Evolutionary conservation across 148 eudicot species (phyloP), one percentile per base, ranked within the genome.

Genomic region (Nepenthes gracilis): DNA sequence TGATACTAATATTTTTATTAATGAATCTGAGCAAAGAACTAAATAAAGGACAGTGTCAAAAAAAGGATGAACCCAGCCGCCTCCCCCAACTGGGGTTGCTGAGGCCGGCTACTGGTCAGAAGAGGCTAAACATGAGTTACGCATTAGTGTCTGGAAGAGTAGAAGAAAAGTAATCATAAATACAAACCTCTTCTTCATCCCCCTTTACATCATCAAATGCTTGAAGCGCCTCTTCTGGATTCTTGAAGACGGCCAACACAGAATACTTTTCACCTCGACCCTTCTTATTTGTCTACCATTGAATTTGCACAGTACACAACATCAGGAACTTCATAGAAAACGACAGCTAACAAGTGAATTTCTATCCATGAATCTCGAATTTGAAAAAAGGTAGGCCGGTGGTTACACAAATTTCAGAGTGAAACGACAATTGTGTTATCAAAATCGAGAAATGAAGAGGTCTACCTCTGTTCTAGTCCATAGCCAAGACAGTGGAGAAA

Each of bases 131-230:
- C 8, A 40, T 40, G 45, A 40, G 4, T 40, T 8, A 3, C 45
- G 6, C 8, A 40, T 8, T 40, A 40, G 6, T 3, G 8, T 40
- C 45, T 40, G 8, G 4, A 23, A 23, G 23, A 23, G 23, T 23
- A 23, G 23, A 23, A 8, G 45, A 40, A 3, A 40, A 40, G 45
- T 40, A 40, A 8, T 40, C 45, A 40, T 40, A 35, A 15, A 47
- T 15, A 54, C 64, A 45, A 58, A 88, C 98, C 85, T 71, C 71
- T 57, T 58, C 82, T 52, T 61, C 79, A 48, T 40, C 64, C 51
- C 82, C 96, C 63, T 70, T 63, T 48, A 88, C 66, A 38, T 70
- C 67, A 62, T 77, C 80, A 63, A 77, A 93, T 40, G 91, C 77
- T 60, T 76, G 51, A 57, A 72, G 62, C 37, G 98, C 91, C 64